Percentiles rank a stretch among this genome's conserved stretches.
phyloP scores from a whole-genome alignment of 1,284 basidiomycete genomes.

The Boletus holoroseus region DNA sequence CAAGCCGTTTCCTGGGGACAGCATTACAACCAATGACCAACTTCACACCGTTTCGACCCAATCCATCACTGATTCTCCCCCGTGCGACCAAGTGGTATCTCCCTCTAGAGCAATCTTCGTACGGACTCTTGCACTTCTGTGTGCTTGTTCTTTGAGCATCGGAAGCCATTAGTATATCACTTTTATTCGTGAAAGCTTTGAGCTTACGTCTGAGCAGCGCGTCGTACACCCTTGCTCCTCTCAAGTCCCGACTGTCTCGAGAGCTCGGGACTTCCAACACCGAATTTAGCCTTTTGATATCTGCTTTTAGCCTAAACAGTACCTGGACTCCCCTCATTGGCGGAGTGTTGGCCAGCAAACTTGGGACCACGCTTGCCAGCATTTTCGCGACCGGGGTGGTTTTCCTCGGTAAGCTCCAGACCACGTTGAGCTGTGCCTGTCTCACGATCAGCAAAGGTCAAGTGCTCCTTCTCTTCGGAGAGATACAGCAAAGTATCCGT shows the following conservation, averaged over 20 bases:
- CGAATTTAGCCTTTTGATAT: conserved; percentile 70
- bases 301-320: conserved; percentile 70
- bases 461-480: conserved; percentile 55
- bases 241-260: conserved; percentile 65
- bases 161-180: conserved; percentile 67
- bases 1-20: neutral
- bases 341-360: conserved; percentile 58
- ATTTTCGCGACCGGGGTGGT: conserved; percentile 69
- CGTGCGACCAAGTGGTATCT: conserved; percentile 13
- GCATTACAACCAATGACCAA: neutral
- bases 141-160: conserved; percentile 68
- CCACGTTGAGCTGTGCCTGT: neutral
- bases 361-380: conserved; percentile 65
- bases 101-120: conserved; percentile 43
- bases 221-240: conserved; percentile 65
- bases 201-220: conserved; percentile 41
- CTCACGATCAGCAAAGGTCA: conserved; percentile 45
- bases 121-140: conserved; percentile 58
- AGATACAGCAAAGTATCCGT: conserved; percentile 52
- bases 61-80: neutral
- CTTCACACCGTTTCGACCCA: neutral
- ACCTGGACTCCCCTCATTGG: conserved; percentile 78
- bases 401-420: conserved; percentile 46
- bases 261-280: conserved; percentile 74
- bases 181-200: neutral